A percentile compares a stretch with the other conserved stretches of the same genome.
phyloP scores from a whole-genome alignment of 805 yeast genomes.

The Pichia eremophila region DNA sequence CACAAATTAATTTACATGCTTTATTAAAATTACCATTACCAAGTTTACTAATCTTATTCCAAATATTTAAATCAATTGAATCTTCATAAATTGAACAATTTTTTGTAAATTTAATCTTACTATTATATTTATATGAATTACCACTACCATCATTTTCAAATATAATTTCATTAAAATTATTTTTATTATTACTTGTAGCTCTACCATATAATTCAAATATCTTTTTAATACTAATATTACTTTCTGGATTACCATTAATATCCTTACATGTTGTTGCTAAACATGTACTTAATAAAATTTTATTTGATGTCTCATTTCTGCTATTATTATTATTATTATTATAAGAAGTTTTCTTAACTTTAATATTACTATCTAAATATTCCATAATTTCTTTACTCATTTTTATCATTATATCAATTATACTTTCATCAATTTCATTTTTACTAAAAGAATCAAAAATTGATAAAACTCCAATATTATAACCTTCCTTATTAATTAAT shows the following conservation, averaged over 20 bases:
- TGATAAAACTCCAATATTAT: conserved; percentile 48
- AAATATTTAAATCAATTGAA: conserved; percentile 25
- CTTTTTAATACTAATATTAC: background rate
- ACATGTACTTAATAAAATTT: background rate
- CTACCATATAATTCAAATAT: conserved; percentile 40
- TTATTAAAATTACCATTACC: conserved; percentile 33
- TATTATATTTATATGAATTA: conserved; percentile 44
- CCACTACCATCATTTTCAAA: conserved; percentile 62
- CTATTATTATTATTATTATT: background rate
- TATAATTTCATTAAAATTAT: conserved; percentile 24
- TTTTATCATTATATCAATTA: conserved; percentile 28
- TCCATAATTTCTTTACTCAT: conserved; percentile 34
- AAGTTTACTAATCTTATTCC: conserved; percentile 27
- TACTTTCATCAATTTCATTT: conserved; percentile 26
- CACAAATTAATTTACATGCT: conserved; percentile 35
- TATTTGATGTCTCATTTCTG: too few species aligned
- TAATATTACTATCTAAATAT: conserved; percentile 24
- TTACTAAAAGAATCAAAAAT: conserved; percentile 44
- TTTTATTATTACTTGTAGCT: conserved; percentile 38
- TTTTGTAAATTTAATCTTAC: conserved; percentile 34
- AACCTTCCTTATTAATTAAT: conserved; percentile 29
- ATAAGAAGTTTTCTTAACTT: background rate
- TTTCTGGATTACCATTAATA: background rate
- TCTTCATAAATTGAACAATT: conserved; percentile 20
- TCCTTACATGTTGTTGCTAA: background rate